Evolutionary conservation across 2,329 filamentous ascomycete species (phyloP), one percentile per base, ranked within the genome.

Genomic region (Neofusicoccum kwambonambiense): DNA sequence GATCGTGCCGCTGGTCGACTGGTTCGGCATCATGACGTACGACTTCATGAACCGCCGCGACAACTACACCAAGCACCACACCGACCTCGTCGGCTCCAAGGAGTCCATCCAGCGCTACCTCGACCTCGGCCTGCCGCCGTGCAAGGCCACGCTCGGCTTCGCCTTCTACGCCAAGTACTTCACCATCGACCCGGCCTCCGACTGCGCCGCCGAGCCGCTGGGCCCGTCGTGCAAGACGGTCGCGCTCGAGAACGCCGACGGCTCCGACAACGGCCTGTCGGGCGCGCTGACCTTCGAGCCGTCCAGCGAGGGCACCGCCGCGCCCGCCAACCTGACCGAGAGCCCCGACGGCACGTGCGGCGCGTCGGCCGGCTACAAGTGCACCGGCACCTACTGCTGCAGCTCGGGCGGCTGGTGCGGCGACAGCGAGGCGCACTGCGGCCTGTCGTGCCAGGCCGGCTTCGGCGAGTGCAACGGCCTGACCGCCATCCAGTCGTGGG

Each of bases 161-260:
- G 86, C 87, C 2, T 90, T 88, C 72, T 91, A 91, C 73, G 84
- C 85, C 52, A 91, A 90, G 72, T 91, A 83, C 77, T 90, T 90
- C 77, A 81, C 77, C 57, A 86, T 84, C 1, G 79, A 83, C 60
- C 42, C 44, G 13, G 77, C 82, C 57, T 78, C 83, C 5, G 75
- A 80, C 15, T 87, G 85, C 70, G 70, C 71, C 2, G 67, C 74
- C 1, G 67, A 78, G 15, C 82, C 87, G 0, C 74, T 88, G 6
- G 87, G 86, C 27, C 13, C 39, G 44, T 11, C 17, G 19, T 91
- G 89, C 72, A 80, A 82, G 4, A 86, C 87, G 0, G 81, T 83
- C 12, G 73, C 79, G 3, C 81, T 90, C 65, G 89, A 91, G 75
- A 82, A 86, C 54, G 76, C 84, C 34, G 84, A 83, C 0, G 89